A percentile compares a stretch with the other conserved stretches of the same genome.
phyloP scores from a whole-genome alignment of 306 rosid genomes.

The Quercus cerris region DNA sequence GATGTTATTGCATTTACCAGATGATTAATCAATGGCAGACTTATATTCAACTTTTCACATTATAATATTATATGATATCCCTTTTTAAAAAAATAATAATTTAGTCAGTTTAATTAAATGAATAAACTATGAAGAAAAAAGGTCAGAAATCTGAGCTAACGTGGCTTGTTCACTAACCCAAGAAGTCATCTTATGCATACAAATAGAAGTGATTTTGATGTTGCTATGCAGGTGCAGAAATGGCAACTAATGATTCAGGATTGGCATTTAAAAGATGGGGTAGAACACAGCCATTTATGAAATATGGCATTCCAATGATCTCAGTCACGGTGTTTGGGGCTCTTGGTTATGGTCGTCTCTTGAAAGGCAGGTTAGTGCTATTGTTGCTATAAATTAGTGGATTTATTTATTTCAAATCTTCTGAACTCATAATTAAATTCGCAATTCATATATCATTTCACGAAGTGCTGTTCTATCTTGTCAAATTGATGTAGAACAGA shows the following conservation, averaged over 20 bases:
- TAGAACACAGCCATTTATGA: slow-evolving; percentile 64
- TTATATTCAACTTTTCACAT: no score
- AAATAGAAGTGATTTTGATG: neutral
- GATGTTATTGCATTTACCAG: no score
- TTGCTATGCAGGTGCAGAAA: slow-evolving; percentile 8
- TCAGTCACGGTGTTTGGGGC: slow-evolving; percentile 80
- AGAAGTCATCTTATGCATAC: no score
- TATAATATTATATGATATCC: no score
- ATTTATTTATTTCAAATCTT: neutral
- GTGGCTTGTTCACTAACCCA: no score
- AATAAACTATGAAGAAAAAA: no score
- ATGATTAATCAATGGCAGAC: no score
- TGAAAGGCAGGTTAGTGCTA: slow-evolving; percentile 74
- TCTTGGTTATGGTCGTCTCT: slow-evolving; percentile 79
- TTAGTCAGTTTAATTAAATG: no score
- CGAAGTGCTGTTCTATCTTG: neutral
- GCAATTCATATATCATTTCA: neutral
- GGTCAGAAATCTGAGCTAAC: no score
- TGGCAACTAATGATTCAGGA: slow-evolving; percentile 24
- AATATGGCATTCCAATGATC: slow-evolving; percentile 92
- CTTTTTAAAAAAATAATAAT: no score
- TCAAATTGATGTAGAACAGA: neutral
- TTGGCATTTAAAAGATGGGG: slow-evolving; percentile 70
- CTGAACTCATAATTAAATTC: neutral
- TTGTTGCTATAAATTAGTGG: neutral